Conservation (phyloP, 2,329 filamentous ascomycete genomes). For the Penicillium sp. region DNA sequence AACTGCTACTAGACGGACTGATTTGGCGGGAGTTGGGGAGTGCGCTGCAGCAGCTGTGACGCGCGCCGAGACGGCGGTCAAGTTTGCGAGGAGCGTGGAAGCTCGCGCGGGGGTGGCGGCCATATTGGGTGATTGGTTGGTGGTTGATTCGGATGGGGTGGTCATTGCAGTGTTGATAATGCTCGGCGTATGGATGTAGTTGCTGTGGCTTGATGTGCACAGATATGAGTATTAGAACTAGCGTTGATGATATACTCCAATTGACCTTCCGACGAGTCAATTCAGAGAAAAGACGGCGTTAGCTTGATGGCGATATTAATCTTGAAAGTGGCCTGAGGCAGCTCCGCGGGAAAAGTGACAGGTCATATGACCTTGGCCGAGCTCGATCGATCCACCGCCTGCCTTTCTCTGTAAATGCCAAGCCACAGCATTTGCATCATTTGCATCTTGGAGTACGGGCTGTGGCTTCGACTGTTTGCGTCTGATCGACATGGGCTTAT, state of each 20-base stretch:
- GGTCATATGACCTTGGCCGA: conserved; percentile 3
- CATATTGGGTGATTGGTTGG: conserved; percentile 45
- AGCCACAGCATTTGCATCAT: neutral
- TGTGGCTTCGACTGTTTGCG: conserved; percentile 7
- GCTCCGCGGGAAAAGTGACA: conserved; percentile 14
- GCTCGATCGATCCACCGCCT: neutral
- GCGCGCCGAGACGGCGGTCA: conserved; percentile 60
- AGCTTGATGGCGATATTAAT: neutral
- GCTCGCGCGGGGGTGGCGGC: conserved; percentile 60
- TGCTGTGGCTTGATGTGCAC: neutral
- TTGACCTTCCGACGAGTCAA: neutral
- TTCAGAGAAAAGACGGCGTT: neutral
- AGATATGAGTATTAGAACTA: neutral
- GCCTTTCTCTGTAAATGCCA: neutral
- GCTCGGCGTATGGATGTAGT: neutral
- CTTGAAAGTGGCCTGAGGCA: conserved; percentile 19
- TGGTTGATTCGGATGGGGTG: conserved; percentile 4
- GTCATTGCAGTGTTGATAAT: conserved; percentile 16
- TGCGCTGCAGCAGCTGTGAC: conserved; percentile 52
- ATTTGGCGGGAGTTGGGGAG: conserved; percentile 18
- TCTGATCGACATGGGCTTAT: conserved; percentile 16
- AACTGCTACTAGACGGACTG: conserved; percentile 78
- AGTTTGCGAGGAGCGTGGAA: conserved; percentile 61
- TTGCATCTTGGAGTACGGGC: neutral
- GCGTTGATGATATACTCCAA: neutral